Evolutionary conservation across 768 basidiomycete species (phyloP).

Genomic region (Gautieria morchelliformis): DNA sequence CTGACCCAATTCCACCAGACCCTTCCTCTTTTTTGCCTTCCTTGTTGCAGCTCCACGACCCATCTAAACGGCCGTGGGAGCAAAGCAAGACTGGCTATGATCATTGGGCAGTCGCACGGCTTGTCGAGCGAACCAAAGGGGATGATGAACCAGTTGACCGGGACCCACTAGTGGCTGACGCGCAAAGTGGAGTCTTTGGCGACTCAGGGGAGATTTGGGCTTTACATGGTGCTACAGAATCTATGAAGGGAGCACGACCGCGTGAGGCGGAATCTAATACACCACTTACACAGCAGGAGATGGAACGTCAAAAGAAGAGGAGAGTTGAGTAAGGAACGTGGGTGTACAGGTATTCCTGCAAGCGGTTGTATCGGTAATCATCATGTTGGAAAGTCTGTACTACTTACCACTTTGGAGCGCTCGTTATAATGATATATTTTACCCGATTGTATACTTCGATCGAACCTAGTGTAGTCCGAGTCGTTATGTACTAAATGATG

Average conservation of each 20-base stretch:
- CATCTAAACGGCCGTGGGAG: constrained; percentile 73
- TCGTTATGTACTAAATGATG: too few relatives aligned
- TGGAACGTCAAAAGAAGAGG: not conserved
- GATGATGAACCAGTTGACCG: constrained; percentile 7
- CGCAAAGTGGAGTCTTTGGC: not conserved
- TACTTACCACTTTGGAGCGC: too few relatives aligned
- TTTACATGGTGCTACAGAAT: constrained; percentile 1
- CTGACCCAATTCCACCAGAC: constrained; percentile 29
- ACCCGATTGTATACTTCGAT: too few relatives aligned
- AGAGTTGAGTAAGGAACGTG: not conserved
- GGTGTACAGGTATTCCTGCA: too few relatives aligned
- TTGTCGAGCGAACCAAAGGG: constrained; percentile 29
- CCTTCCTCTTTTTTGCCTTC: constrained; percentile 24
- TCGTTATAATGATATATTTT: too few relatives aligned
- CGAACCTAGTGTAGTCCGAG: too few relatives aligned
- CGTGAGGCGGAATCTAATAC: not conserved
- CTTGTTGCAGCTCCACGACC: constrained; percentile 30
- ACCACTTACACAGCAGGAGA: not conserved
- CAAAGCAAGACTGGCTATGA: constrained; percentile 63
- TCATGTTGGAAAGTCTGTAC: too few relatives aligned
- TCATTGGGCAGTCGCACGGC: constrained; percentile 61
- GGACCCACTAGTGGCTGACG: not conserved
- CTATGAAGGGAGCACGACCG: not conserved
- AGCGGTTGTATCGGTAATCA: too few relatives aligned
- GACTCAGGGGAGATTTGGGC: constrained; percentile 4